Evolutionary conservation across 2,329 filamentous ascomycete genomes (phyloP).

Genomic region (Hypomyces perniciosus): DNA sequence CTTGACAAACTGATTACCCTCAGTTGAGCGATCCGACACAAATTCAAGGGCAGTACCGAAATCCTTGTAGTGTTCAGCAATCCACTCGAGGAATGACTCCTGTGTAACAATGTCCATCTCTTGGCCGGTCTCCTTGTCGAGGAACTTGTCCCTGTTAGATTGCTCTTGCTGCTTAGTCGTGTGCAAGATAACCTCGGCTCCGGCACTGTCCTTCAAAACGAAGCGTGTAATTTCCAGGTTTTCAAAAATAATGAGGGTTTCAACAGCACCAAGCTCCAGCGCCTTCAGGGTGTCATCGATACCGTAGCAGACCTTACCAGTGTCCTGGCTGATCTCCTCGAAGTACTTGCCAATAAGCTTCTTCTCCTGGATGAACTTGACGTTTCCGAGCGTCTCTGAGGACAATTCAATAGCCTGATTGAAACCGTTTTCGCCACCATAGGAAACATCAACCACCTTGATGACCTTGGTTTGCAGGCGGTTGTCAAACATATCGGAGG

Average conservation of each 20-base stretch:
- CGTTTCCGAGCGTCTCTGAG: slow-evolving; percentile 91
- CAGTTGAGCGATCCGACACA: slow-evolving; percentile 92
- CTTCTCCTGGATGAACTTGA: slow-evolving; percentile 99
- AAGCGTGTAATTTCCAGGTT: slow-evolving; percentile 93
- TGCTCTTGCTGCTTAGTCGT: slow-evolving; percentile 75
- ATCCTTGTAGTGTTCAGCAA: slow-evolving; percentile 96
- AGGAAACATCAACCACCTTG: slow-evolving; percentile 98
- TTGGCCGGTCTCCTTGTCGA: slow-evolving; percentile 91
- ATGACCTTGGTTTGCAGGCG: slow-evolving; percentile 93
- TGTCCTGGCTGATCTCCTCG: slow-evolving; percentile 97
- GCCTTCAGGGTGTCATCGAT: slow-evolving; percentile 97
- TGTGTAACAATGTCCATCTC: slow-evolving; percentile 94
- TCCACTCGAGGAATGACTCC: slow-evolving; percentile 97
- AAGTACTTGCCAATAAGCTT: slow-evolving; percentile 99
- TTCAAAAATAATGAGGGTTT: slow-evolving; percentile 93
- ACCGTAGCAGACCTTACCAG: slow-evolving; percentile 94
- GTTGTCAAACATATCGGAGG: slow-evolving; percentile 93
- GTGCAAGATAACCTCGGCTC: slow-evolving; percentile 70
- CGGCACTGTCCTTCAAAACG: slow-evolving; percentile 74
- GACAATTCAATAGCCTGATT: slow-evolving; percentile 98
- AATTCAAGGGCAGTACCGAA: slow-evolving; percentile 96
- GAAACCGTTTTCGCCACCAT: slow-evolving; percentile 98
- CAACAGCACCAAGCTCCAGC: slow-evolving; percentile 88
- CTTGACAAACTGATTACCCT: slow-evolving; percentile 99
- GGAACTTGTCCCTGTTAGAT: slow-evolving; percentile 71